Evolutionary conservation across 179 eudicot genomes (phyloP).

Genomic region (Corrigiola litoralis): DNA sequence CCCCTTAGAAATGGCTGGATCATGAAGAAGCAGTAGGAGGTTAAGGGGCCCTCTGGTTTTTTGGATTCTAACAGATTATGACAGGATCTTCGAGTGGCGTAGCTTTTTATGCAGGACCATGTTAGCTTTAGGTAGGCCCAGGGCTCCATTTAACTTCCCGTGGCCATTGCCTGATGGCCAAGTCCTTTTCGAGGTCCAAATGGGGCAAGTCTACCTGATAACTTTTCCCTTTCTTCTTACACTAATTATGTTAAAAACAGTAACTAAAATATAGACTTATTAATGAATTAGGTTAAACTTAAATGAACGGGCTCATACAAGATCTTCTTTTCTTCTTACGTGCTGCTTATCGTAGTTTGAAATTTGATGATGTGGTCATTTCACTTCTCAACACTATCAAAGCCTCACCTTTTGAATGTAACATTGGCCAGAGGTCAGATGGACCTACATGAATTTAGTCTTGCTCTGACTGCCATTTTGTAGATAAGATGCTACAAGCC

Average conservation of each 20-base stretch:
- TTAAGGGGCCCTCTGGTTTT: background rate
- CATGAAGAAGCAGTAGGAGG: background rate
- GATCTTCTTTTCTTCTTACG: no score
- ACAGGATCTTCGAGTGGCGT: background rate
- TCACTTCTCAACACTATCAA: no score
- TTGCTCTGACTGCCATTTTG: no score
- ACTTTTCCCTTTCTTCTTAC: background rate
- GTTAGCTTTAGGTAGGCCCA: background rate
- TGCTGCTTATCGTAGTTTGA: no score
- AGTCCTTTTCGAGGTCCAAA: background rate
- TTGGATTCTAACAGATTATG: background rate
- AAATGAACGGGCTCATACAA: no score
- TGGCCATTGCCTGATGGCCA: background rate
- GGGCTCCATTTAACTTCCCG: background rate
- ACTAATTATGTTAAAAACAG: background rate
- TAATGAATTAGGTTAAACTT: no score
- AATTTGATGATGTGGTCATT: no score
- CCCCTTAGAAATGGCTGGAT: background rate
- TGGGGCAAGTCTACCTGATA: background rate
- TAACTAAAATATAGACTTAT: background rate
- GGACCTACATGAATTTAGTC: no score
- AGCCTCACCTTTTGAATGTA: no score
- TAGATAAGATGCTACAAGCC: no score
- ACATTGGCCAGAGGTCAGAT: no score
- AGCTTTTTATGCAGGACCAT: background rate